phyloP scores from a whole-genome alignment of 495 filamentous ascomycete species.

The Thermochaetoides thermophila region DNA sequence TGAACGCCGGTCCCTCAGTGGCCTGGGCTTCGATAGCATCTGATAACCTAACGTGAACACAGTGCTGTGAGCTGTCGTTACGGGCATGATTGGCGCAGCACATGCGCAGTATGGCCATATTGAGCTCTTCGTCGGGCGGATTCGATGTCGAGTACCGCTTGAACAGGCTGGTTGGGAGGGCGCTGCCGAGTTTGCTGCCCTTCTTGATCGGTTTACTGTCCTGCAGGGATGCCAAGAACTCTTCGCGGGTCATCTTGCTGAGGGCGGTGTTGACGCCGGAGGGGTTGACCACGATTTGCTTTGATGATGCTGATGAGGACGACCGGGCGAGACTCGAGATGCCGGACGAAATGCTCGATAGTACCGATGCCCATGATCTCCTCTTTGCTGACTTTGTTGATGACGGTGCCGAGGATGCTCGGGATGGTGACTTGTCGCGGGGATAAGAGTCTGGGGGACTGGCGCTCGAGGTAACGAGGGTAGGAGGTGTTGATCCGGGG shows the following conservation, averaged over 20 bases:
- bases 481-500: slow-evolving; percentile 10
- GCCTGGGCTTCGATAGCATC: slow-evolving; percentile 17
- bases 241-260: slow-evolving; percentile 20
- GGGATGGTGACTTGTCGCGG: slow-evolving; percentile 14
- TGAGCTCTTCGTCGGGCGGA: slow-evolving; percentile 17
- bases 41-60: slow-evolving; percentile 18
- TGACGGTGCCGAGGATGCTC: slow-evolving; percentile 11
- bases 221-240: slow-evolving; percentile 16
- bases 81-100: slow-evolving; percentile 13
- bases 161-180: slow-evolving; percentile 4
- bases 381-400: slow-evolving; percentile 20
- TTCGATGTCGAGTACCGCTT: slow-evolving; percentile 12
- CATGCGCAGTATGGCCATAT: slow-evolving; percentile 15
- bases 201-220: slow-evolving; percentile 18
- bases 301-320: slow-evolving; percentile 19
- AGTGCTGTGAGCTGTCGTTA: slow-evolving; percentile 2
- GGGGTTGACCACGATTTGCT: slow-evolving; percentile 11
- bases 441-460: slow-evolving; percentile 12
- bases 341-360: slow-evolving; percentile 22
- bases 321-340: slow-evolving; percentile 20
- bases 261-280: slow-evolving; percentile 13
- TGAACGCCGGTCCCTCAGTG: slow-evolving; percentile 12
- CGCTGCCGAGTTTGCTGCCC: background rate
- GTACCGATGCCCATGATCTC: slow-evolving; percentile 20
- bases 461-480: slow-evolving; percentile 6